phyloP scores from a whole-genome alignment of 768 basidiomycete genomes.

The Glaciozyma martinii region DNA sequence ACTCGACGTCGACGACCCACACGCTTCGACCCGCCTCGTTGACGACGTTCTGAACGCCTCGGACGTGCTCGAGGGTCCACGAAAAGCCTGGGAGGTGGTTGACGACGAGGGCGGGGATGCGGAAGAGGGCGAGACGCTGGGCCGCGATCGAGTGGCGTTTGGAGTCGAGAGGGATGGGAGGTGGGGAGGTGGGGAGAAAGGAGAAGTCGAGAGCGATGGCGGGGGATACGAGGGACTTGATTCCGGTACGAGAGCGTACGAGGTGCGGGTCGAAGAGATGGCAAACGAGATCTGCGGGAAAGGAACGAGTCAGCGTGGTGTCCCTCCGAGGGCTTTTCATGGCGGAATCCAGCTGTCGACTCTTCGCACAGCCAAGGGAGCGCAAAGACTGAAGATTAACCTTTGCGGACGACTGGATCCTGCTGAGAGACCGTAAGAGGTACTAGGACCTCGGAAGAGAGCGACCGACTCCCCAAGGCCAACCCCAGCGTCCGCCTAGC shows the following conservation, averaged over 20 bases:
- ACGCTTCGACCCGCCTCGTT: neutral
- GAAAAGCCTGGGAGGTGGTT: neutral
- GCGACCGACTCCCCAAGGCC: no score
- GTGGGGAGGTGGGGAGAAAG: neutral
- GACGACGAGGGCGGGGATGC: neutral
- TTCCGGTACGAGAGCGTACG: neutral
- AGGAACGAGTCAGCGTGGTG: no score
- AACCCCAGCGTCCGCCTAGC: no score
- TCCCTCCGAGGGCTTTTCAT: no score
- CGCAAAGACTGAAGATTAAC: no score
- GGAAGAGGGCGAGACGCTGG: constrained; percentile 5
- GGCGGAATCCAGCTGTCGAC: no score
- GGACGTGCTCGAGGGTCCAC: neutral
- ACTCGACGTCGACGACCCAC: neutral
- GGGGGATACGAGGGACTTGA: neutral
- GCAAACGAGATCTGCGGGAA: neutral
- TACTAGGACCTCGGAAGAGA: no score
- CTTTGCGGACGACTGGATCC: no score
- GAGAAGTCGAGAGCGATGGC: neutral
- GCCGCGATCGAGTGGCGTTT: neutral
- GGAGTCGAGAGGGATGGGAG: neutral
- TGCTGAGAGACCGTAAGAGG: no score
- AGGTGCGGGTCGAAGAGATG: constrained; percentile 1
- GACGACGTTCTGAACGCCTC: neutral
- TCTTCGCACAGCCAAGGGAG: no score